phyloP scores from a whole-genome alignment of 148 eudicot species.

The Heliosperma pusillum region DNA sequence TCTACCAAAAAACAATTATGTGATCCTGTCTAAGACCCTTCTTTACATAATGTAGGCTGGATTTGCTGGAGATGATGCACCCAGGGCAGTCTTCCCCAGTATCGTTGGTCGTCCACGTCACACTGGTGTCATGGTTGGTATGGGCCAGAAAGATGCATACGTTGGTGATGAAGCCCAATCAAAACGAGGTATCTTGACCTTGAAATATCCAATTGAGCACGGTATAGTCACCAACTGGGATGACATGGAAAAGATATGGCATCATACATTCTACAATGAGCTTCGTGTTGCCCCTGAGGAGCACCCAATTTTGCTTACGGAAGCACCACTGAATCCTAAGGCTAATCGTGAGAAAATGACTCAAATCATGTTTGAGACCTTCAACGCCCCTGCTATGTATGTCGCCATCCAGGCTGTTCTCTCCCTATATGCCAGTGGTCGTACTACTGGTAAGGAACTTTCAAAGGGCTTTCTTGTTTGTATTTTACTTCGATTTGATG shows the following conservation, averaged over 20 bases:
- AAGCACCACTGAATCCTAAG: conserved; percentile 55
- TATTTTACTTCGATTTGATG: not conserved
- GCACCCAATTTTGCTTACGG: conserved; percentile 53
- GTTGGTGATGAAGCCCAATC: conserved; percentile 63
- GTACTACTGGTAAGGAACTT: conserved; percentile 42
- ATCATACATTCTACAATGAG: conserved; percentile 53
- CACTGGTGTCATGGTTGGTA: conserved; percentile 54
- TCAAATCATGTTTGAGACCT: conserved; percentile 50
- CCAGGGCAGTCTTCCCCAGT: conserved; percentile 63
- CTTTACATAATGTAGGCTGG: conserved; percentile 38
- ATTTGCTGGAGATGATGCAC: conserved; percentile 69
- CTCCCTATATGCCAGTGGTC: conserved; percentile 47
- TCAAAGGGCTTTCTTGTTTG: not conserved
- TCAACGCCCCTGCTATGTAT: conserved; percentile 46
- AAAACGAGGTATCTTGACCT: conserved; percentile 50
- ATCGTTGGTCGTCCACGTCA: conserved; percentile 58
- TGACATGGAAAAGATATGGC: conserved; percentile 61
- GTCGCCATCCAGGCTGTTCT: conserved; percentile 50
- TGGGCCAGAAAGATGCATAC: conserved; percentile 48
- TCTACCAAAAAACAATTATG: not conserved
- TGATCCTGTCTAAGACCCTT: conserved; percentile 9
- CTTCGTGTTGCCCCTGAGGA: conserved; percentile 67
- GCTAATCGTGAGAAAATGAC: conserved; percentile 58
- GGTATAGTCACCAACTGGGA: conserved; percentile 68
- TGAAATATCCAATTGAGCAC: conserved; percentile 59